Percentiles rank a stretch among this genome's conserved stretches.
These are phyloP conservation scores for Aspergillus coremiiformis DNA, from an alignment of 495 filamentous ascomycete species.

Conservation along the genomic window DNA sequence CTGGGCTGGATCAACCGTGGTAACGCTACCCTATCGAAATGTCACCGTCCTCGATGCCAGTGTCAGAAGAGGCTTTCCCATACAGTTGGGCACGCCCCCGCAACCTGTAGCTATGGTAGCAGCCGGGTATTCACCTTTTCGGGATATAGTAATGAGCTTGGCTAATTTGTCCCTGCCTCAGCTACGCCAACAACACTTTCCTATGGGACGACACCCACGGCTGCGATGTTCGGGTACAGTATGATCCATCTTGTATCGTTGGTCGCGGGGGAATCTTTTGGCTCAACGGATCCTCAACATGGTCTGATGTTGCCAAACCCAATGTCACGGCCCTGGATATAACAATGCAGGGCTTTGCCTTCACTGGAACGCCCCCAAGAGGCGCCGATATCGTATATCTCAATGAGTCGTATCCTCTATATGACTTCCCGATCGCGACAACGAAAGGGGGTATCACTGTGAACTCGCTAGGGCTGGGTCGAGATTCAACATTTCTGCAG, in stretches of 20 bases:
- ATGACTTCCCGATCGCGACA: constrained; percentile 17
- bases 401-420: constrained; percentile 8
- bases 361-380: not conserved
- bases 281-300: not conserved
- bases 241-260: not conserved
- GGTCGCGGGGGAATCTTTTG: not conserved
- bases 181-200: not conserved
- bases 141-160: not conserved
- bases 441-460: constrained; percentile 6
- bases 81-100: not conserved
- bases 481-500: constrained; percentile 37
- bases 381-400: constrained; percentile 1
- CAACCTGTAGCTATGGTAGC: not conserved
- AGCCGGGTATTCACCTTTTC: not conserved
- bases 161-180: not conserved
- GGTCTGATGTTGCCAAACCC: not conserved
- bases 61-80: not conserved
- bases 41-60: not conserved
- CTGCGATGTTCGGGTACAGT: not conserved
- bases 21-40: not conserved
- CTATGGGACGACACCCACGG: not conserved
- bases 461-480: constrained; percentile 25
- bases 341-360: not conserved
- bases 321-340: not conserved
- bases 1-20: not conserved